These are phyloP conservation scores for Gastrolobium villosum DNA, from an alignment of 306 rosid genomes.

Conservation along the genomic window DNA sequence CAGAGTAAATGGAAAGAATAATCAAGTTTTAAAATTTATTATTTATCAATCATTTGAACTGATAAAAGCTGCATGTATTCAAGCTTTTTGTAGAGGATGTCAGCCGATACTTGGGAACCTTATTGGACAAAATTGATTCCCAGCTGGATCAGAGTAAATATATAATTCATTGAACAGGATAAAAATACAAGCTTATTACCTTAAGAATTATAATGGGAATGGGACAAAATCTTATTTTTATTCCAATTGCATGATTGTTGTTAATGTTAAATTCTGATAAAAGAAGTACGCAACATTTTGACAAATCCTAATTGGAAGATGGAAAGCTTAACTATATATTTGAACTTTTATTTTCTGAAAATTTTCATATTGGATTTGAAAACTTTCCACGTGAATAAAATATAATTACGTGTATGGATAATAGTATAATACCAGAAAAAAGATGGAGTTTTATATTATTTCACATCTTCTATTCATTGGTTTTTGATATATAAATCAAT, in stretches of 20 bases:
- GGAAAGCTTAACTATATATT: not conserved
- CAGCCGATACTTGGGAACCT: not conserved
- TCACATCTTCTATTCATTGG: not conserved
- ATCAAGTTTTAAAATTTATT: not conserved
- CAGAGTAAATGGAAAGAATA: not conserved
- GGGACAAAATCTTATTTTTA: not conserved
- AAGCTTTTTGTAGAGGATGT: conserved; percentile 9
- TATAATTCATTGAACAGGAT: not conserved
- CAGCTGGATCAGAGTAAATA: conserved; percentile 8
- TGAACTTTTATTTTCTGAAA: conserved; percentile 8
- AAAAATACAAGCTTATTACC: conserved; percentile 9
- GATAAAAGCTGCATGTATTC: too few species aligned
- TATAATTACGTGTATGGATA: conserved; percentile 11
- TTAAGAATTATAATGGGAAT: not conserved
- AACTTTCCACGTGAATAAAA: not conserved
- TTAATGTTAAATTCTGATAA: not conserved
- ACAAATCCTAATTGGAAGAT: not conserved
- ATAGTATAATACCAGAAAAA: conserved; percentile 5
- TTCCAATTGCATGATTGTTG: conserved; percentile 13
- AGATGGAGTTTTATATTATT: conserved; percentile 16
- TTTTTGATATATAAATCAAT: conserved; percentile 12
- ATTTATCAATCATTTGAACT: conserved; percentile 1
- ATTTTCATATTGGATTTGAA: not conserved
- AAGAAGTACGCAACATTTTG: conserved; percentile 19
- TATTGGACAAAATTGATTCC: conserved; percentile 10